Evolutionary conservation across 352 stramenopile genomes (phyloP).

Genomic region (Phytophthora quininea): DNA sequence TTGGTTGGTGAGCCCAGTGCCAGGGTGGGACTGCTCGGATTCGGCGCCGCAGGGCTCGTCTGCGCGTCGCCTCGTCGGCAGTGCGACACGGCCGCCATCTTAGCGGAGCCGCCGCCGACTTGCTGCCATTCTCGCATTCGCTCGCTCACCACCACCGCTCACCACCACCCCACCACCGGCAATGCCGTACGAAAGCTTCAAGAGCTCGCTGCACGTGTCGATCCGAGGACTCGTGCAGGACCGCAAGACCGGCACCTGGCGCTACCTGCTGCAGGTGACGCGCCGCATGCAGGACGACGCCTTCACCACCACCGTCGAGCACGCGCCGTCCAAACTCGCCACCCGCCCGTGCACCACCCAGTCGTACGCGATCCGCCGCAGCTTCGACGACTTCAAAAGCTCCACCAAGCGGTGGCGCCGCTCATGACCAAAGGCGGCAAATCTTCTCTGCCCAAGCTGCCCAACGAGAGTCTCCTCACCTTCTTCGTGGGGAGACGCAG

Average conservation of each 20-base stretch:
- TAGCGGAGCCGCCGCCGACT: background rate
- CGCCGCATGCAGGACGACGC: slow-evolving; percentile 46
- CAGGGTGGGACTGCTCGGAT: no score
- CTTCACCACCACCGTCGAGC: slow-evolving; percentile 13
- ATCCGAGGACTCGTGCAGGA: slow-evolving; percentile 79
- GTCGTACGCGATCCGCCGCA: slow-evolving; percentile 67
- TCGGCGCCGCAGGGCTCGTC: background rate
- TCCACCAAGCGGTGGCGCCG: slow-evolving; percentile 55
- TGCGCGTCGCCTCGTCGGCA: background rate
- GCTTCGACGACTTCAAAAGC: slow-evolving; percentile 72
- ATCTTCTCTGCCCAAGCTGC: slow-evolving; percentile 54
- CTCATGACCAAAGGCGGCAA: slow-evolving; percentile 41
- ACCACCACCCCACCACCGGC: background rate
- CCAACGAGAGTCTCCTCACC: slow-evolving; percentile 61
- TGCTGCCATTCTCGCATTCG: background rate
- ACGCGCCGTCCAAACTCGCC: background rate
- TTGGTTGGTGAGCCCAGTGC: no score
- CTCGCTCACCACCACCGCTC: background rate
- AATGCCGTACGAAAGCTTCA: slow-evolving; percentile 85
- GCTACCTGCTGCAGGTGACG: slow-evolving; percentile 68
- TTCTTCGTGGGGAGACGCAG: slow-evolving; percentile 76
- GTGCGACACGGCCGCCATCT: background rate
- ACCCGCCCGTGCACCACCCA: slow-evolving; percentile 19
- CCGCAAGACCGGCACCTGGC: slow-evolving; percentile 54
- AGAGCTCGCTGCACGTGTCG: slow-evolving; percentile 53